phyloP scores from a whole-genome alignment of 176 grass and related monocot species.

The Avena eriantha region DNA sequence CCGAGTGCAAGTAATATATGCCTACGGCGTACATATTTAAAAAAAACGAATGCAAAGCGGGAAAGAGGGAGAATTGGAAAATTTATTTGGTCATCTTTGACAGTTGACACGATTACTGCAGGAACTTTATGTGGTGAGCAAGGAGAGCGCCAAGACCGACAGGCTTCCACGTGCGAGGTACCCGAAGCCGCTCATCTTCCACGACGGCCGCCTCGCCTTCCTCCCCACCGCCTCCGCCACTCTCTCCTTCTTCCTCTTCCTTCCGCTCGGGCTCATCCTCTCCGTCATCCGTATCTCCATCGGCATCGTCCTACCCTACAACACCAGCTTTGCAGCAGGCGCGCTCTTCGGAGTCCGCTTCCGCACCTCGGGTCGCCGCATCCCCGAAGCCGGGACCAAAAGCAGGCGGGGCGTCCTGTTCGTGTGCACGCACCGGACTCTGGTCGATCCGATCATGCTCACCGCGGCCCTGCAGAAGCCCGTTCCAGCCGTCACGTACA shows the following conservation, averaged over 20 bases:
- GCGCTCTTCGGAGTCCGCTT: slow-evolving; percentile 62
- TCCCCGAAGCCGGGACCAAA: neutral
- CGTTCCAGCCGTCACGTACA: slow-evolving; percentile 80
- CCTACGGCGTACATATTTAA: too few species aligned
- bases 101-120: slow-evolving; percentile 27
- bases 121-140: slow-evolving; percentile 69
- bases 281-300: slow-evolving; percentile 58
- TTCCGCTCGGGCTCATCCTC: slow-evolving; percentile 67
- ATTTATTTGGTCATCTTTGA: too few species aligned
- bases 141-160: slow-evolving; percentile 44
- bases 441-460: slow-evolving; percentile 83
- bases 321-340: neutral
- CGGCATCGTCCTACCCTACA: slow-evolving; percentile 69
- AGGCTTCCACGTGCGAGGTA: slow-evolving; percentile 64
- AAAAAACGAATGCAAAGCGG: too few species aligned
- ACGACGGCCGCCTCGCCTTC: slow-evolving; percentile 85
- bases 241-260: slow-evolving; percentile 70
- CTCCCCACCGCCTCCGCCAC: slow-evolving; percentile 55
- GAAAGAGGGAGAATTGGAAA: too few species aligned
- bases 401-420: slow-evolving; percentile 55
- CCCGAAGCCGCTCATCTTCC: slow-evolving; percentile 92
- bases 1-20: too few species aligned
- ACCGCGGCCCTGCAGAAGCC: slow-evolving; percentile 51
- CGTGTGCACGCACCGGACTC: slow-evolving; percentile 87
- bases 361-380: slow-evolving; percentile 37